These are phyloP conservation scores for Aspergillus mulundensis DNA, from an alignment of 495 filamentous ascomycete species.

Conservation along the genomic window DNA sequence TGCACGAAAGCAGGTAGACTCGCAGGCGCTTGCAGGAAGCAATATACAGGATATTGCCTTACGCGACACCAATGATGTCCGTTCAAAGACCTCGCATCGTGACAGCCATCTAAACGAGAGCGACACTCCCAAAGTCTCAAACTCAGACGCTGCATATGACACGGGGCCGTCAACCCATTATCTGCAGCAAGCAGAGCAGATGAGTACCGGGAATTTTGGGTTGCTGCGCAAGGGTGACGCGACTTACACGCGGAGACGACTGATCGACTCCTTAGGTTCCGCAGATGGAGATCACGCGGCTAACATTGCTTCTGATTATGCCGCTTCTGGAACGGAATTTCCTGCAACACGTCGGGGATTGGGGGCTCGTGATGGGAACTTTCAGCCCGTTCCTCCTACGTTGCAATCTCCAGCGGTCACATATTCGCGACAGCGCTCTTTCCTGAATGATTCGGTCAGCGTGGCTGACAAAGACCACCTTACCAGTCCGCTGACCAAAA, in stretches of 20 bases:
- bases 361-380: neutral
- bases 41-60: neutral
- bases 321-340: neutral
- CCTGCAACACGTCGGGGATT: neutral
- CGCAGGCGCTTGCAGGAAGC: neutral
- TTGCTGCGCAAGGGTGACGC: neutral
- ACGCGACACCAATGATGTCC: neutral
- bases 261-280: conserved; percentile 34
- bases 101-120: neutral
- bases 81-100: neutral
- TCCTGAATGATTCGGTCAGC: conserved; percentile 44
- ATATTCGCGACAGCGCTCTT: conserved; percentile 60
- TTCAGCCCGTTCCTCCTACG: conserved; percentile 17
- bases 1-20: neutral
- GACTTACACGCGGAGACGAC: conserved; percentile 26
- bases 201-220: neutral
- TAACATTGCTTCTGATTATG: neutral
- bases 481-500: neutral
- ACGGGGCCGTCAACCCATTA: too few relatives aligned
- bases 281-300: conserved; percentile 1
- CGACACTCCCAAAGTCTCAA: too few relatives aligned
- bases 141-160: too few relatives aligned
- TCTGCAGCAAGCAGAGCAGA: too few relatives aligned
- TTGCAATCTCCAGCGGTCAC: conserved; percentile 47
- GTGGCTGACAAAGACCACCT: conserved; percentile 7